These are phyloP conservation scores for Lentinula edodes DNA, from an alignment of 768 basidiomycete species.

Conservation along the genomic window DNA sequence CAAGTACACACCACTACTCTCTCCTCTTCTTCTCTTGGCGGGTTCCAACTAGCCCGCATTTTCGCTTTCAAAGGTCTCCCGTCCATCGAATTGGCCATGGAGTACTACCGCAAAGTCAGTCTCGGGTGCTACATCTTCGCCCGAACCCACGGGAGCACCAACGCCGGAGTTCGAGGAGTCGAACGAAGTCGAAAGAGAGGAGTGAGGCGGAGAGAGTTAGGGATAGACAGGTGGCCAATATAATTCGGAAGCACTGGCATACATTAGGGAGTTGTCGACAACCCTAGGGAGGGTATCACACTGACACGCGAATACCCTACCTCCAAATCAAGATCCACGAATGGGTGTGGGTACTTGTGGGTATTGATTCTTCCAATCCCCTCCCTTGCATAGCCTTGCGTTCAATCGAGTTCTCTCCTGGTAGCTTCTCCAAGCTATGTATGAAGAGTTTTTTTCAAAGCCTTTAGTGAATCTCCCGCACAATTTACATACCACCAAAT, in stretches of 20 bases:
- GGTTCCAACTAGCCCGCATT: conserved; percentile 72
- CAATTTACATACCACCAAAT: no score
- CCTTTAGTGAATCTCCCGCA: no score
- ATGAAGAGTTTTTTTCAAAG: no score
- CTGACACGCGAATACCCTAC: background rate
- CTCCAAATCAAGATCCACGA: no score
- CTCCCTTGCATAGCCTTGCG: no score
- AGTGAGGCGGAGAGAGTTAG: conserved; percentile 7
- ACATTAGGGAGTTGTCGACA: conserved; percentile 21
- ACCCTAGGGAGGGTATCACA: background rate
- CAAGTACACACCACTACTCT: background rate
- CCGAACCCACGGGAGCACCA: conserved; percentile 68
- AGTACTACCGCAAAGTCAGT: conserved; percentile 92
- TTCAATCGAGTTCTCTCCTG: no score
- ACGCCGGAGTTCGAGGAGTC: conserved; percentile 73
- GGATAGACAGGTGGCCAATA: conserved; percentile 41
- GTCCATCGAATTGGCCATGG: conserved; percentile 91
- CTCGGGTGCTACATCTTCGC: conserved; percentile 91
- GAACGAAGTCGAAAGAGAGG: conserved; percentile 60
- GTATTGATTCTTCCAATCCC: no score
- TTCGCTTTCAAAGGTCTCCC: conserved; percentile 86
- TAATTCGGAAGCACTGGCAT: conserved; percentile 49
- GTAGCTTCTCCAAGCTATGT: no score
- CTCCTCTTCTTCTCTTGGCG: conserved; percentile 33
- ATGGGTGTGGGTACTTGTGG: no score